These are phyloP conservation scores for Metschnikowia gelsemii DNA, from an alignment of 805 yeast genomes.

Conservation along the genomic window DNA sequence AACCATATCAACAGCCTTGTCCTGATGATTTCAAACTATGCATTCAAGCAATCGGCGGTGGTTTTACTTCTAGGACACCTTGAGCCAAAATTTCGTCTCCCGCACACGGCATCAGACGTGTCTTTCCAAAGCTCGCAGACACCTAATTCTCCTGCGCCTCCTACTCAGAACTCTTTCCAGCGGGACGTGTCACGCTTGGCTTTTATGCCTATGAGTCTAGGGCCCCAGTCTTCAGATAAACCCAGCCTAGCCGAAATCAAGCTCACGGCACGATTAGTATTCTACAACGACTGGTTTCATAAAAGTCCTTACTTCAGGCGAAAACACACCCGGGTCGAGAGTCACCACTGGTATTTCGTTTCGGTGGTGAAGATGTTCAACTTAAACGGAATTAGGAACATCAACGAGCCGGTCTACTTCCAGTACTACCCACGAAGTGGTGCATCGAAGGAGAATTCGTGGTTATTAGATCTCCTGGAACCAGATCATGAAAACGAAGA, in stretches of 20 bases:
- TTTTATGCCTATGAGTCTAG: constrained; percentile 14
- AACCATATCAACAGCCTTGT: constrained; percentile 30
- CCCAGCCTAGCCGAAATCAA: constrained; percentile 15
- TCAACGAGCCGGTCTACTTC: constrained; percentile 25
- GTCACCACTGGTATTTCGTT: constrained; percentile 12
- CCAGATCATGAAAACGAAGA: not conserved
- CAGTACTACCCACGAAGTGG: constrained; percentile 14
- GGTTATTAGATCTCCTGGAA: constrained; percentile 18
- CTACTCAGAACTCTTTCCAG: not conserved
- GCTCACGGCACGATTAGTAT: constrained; percentile 27
- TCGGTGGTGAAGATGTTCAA: constrained; percentile 16
- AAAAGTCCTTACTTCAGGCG: constrained; percentile 17
- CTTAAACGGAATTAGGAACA: constrained; percentile 11
- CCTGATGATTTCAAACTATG: constrained; percentile 25
- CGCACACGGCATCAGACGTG: not conserved
- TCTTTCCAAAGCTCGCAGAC: constrained; percentile 8
- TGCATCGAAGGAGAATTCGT: constrained; percentile 1
- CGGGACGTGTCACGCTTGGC: constrained; percentile 2
- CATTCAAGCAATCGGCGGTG: constrained; percentile 27
- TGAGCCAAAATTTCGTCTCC: constrained; percentile 26
- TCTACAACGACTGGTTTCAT: constrained; percentile 39
- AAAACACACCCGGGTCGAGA: not conserved
- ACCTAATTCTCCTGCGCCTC: not conserved
- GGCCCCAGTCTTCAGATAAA: constrained; percentile 5
- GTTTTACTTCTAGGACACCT: constrained; percentile 32